These are phyloP conservation scores for Xylaria telfairii DNA, from an alignment of 495 filamentous ascomycete genomes.

Conservation along the genomic window DNA sequence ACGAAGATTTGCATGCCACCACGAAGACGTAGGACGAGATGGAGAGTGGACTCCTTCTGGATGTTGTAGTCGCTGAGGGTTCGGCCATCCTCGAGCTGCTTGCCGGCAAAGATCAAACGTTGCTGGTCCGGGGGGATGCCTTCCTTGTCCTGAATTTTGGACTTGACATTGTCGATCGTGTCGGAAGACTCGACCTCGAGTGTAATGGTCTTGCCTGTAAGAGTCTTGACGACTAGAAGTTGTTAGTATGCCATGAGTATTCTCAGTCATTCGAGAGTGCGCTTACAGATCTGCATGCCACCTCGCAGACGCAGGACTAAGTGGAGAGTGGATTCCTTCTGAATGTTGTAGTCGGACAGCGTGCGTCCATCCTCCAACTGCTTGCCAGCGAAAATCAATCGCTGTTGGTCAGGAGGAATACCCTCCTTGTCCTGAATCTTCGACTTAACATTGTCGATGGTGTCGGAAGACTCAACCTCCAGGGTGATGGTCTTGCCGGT, in stretches of 20 bases:
- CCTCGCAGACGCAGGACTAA: slow-evolving; percentile 96
- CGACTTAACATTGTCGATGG: slow-evolving; percentile 98
- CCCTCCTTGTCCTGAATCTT: slow-evolving; percentile 99
- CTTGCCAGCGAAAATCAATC: slow-evolving; percentile 98
- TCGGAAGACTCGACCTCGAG: slow-evolving; percentile 96
- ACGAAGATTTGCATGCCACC: slow-evolving; percentile 98
- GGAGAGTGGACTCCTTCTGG: slow-evolving; percentile 96
- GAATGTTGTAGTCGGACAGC: slow-evolving; percentile 97
- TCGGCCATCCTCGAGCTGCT: slow-evolving; percentile 86
- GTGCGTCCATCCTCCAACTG: slow-evolving; percentile 97
- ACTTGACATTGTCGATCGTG: slow-evolving; percentile 95
- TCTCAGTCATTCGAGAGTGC: too few species aligned
- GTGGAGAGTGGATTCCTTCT: slow-evolving; percentile 97
- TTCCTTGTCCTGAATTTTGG: slow-evolving; percentile 88
- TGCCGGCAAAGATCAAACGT: slow-evolving; percentile 94
- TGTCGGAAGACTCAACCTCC: slow-evolving; percentile 97
- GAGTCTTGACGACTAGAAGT: slow-evolving; percentile 76
- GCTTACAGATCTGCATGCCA: slow-evolving; percentile 96
- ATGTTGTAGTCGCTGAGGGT: slow-evolving; percentile 96
- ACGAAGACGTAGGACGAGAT: slow-evolving; percentile 95
- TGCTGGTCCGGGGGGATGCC: slow-evolving; percentile 95
- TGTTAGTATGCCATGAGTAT: slow-evolving; percentile 35
- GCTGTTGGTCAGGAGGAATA: slow-evolving; percentile 97
- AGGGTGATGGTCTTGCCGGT: slow-evolving; percentile 99
- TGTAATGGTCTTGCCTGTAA: slow-evolving; percentile 98